Base-by-base conservation (phyloP, 2,329 filamentous ascomycete species). In the Paraphoma sp. region DNA sequence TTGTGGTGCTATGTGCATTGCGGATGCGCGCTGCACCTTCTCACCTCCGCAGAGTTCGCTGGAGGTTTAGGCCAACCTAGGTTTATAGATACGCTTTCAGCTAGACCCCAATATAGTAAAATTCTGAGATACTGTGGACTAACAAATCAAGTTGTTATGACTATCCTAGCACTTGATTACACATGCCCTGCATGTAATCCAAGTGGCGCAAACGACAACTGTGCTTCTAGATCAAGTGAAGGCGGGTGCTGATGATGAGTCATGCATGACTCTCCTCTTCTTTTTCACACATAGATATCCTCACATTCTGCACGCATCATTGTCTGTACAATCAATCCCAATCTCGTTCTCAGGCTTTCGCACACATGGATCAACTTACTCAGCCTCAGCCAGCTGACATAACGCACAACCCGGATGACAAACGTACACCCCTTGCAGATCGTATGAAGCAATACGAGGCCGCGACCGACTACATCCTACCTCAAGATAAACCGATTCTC, bases 381-480 rank as follows among this genome's bases (percentile, higher is more conserved):
- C 38, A 51, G 41, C 38, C 38, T 45, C 43, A 45, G 30, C 18
- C 18, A 16, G 12, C 16, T 23, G 17, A 38, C 31, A 38, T 23
- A 40, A 48, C 36, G 16, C 30, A 31, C 6, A 23, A 36, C 11
- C 38, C 36, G 23, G 45, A 44, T 36, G 30, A 50, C 30, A 43
- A 54, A 53, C 12, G 55, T 6, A 30, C 48, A n/a, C 43, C 65
- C 17, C 64, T 74, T 8, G 71, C 65, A 30, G 56, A 59, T 11
- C 71, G 71, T 47, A 74, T 74, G 71, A 73, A 73, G 52, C 50
- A 64, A 29, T 73, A 74, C 58, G 71, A 74, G 62, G 55, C 68
- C 18, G 40, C 50, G 31, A 68, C 56, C 58, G 68, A 74, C 56
- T 54, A 55, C 54, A 62, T 50, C 7, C 50, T 74, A 7, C 69